Conservation (phyloP, 202 grass and related monocot genomes). For the Brachypodium distachyon region DNA sequence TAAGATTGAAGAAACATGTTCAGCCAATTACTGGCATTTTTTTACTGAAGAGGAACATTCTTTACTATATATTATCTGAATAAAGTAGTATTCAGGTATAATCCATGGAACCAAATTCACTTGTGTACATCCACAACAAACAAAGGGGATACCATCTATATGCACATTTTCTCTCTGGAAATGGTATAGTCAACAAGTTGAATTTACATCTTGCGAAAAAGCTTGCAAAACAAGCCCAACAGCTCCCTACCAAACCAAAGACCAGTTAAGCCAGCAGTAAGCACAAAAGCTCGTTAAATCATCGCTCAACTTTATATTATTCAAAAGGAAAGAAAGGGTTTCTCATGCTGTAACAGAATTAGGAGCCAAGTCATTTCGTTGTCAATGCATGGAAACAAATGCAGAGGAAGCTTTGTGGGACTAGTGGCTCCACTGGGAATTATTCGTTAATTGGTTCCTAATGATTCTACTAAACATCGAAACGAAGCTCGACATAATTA, state of each 20-base stretch:
- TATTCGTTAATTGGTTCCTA: background rate
- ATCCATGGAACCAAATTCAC: background rate
- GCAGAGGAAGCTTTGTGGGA: background rate
- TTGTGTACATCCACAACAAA: background rate
- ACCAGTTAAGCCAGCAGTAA: background rate
- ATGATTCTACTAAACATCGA: background rate
- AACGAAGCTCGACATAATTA: background rate
- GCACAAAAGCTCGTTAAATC: background rate
- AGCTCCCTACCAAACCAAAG: background rate
- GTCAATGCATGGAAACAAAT: background rate
- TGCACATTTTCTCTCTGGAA: background rate
- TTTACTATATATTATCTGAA: too few relatives aligned
- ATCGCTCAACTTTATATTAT: background rate
- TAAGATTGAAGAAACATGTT: background rate
- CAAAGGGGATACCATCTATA: background rate
- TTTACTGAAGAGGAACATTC: background rate
- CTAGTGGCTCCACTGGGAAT: background rate
- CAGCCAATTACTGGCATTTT: background rate
- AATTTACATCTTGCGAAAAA: background rate
- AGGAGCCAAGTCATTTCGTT: background rate
- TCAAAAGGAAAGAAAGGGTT: conserved; percentile 18
- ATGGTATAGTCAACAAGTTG: background rate
- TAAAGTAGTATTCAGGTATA: background rate
- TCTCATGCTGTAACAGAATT: background rate
- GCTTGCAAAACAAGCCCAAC: background rate